These are phyloP conservation scores for Syzygium syzygioides DNA, from an alignment of 441 rosid genomes.

Conservation along the genomic window DNA sequence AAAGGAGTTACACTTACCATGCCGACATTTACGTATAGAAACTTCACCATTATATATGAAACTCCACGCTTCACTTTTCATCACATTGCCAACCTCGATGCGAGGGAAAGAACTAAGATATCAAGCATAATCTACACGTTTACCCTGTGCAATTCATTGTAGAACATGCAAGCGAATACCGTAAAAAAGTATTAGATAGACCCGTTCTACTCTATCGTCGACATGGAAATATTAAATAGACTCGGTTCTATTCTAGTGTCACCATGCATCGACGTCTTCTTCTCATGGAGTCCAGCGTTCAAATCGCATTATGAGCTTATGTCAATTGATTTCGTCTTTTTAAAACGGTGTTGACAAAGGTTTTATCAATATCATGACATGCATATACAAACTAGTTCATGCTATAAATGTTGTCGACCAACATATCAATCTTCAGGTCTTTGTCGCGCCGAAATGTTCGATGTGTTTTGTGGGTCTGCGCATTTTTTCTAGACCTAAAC, in stretches of 20 bases:
- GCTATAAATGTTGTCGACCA: neutral
- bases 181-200: neutral
- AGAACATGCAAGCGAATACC: neutral
- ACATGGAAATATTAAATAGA: too few species aligned
- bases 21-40: neutral
- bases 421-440: neutral
- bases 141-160: neutral
- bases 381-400: too few species aligned
- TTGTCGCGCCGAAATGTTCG: neutral
- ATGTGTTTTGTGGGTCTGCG: neutral
- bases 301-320: neutral
- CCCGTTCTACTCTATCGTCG: neutral
- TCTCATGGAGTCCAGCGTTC: neutral
- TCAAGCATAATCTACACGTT: neutral
- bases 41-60: neutral
- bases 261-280: too few species aligned
- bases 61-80: neutral
- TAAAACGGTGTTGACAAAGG: rapidly evolving
- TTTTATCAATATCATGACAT: neutral
- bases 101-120: rapidly evolving
- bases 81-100: neutral
- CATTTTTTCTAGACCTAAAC: neutral
- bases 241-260: too few species aligned
- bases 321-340: neutral
- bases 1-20: neutral